Evolutionary conservation across 2,329 filamentous ascomycete species (phyloP).

Genomic region (Botryosphaeria dothidea): DNA sequence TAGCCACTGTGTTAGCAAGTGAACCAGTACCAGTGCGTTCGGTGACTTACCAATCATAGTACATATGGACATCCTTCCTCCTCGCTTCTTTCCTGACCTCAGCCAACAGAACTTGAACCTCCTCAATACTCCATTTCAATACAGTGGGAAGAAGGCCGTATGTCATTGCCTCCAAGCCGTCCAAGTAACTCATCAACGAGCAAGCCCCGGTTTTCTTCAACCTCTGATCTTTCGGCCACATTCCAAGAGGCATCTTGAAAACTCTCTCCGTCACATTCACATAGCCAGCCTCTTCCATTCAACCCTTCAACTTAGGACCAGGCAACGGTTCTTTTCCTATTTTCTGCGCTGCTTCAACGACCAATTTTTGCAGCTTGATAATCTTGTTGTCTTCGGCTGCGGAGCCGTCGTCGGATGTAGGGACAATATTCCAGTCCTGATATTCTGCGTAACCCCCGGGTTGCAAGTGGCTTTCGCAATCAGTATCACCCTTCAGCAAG

Average conservation of each 20-base stretch:
- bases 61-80: conserved; percentile 9
- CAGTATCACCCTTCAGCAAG: not conserved
- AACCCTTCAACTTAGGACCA: conserved; percentile 35
- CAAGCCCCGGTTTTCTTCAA: conserved; percentile 23
- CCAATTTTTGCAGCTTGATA: conserved; percentile 17
- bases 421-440: conserved; percentile 46
- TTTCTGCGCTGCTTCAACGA: not conserved
- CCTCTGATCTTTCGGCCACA: conserved; percentile 26
- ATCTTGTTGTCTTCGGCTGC: conserved; percentile 25
- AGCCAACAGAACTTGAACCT: conserved; percentile 42
- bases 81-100: conserved; percentile 27
- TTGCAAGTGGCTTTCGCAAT: not conserved
- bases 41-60: not conserved
- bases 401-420: conserved; percentile 39
- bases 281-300: conserved; percentile 45
- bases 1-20: not conserved
- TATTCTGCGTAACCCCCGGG: conserved; percentile 51
- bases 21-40: not conserved
- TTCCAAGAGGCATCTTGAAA: conserved; percentile 30
- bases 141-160: conserved; percentile 43
- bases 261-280: conserved; percentile 41
- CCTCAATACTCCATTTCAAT: conserved; percentile 44
- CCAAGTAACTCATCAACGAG: conserved; percentile 42
- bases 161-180: conserved; percentile 45
- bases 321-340: conserved; percentile 19